These are phyloP conservation scores for Lentinula lateritia DNA, from an alignment of 768 basidiomycete genomes.

Conservation along the genomic window DNA sequence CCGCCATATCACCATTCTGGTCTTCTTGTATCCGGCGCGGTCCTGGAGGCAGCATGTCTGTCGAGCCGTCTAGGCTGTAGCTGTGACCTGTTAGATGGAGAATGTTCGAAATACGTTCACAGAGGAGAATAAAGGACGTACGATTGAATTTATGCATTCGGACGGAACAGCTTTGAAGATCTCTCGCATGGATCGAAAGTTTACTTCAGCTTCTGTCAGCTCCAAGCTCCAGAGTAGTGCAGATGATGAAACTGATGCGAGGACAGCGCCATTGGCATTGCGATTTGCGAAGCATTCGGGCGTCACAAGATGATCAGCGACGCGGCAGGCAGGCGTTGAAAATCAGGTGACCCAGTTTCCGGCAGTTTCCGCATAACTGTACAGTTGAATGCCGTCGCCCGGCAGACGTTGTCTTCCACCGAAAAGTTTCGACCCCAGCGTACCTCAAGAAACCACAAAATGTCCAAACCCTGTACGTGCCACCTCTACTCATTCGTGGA, in stretches of 20 bases:
- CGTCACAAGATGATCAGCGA: not conserved
- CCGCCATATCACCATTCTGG: not conserved
- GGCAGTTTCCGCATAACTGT: not conserved
- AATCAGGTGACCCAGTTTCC: not conserved
- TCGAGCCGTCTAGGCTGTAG: not conserved
- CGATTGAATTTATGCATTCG: not conserved
- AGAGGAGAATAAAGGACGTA: not conserved
- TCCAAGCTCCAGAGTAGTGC: not conserved
- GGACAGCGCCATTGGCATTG: too few relatives aligned
- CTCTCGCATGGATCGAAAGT: not conserved
- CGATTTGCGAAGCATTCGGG: not conserved
- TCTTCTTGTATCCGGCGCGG: not conserved
- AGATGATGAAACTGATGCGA: too few relatives aligned
- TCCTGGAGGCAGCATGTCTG: not conserved
- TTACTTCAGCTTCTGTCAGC: not conserved
- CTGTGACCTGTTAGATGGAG: not conserved
- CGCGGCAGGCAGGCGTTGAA: not conserved
- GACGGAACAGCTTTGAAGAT: not conserved
- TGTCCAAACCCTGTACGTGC: slow-evolving; percentile 7
- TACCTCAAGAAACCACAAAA: not conserved
- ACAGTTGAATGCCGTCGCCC: not conserved
- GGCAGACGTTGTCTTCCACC: not conserved
- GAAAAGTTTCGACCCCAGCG: not conserved
- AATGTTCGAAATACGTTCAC: not conserved
- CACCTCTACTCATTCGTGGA: not conserved